phyloP scores from a whole-genome alignment of 257 asterid species.

The Ophiorrhiza pumila region DNA sequence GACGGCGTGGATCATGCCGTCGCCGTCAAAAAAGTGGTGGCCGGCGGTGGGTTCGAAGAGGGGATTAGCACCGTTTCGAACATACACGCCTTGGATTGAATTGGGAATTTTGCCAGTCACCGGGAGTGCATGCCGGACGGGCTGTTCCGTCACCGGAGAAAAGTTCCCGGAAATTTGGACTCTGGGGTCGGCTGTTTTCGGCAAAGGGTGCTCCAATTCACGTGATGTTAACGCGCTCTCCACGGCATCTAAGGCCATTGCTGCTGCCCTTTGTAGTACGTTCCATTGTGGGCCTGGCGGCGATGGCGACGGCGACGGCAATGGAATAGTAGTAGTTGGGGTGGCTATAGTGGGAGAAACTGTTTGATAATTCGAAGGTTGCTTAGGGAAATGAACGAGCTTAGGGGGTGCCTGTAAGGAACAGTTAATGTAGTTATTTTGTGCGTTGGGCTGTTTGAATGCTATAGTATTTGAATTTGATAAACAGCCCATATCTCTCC shows the following conservation, averaged over 20 bases:
- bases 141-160: conserved; percentile 87
- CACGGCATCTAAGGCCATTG: conserved; percentile 78
- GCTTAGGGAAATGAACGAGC: conserved; percentile 49
- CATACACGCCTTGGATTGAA: conserved; percentile 66
- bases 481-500: conserved; percentile 19
- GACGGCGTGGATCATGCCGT: conserved; percentile 96
- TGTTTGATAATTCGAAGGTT: conserved; percentile 30
- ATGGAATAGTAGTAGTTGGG: conserved; percentile 1
- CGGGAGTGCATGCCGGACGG: conserved; percentile 51
- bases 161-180: conserved; percentile 91
- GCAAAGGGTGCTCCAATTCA: conserved; percentile 66
- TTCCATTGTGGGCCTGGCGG: conserved; percentile 52
- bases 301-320: neutral
- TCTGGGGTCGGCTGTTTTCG: conserved; percentile 84
- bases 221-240: conserved; percentile 57
- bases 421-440: conserved; percentile 26
- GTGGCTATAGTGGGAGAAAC: conserved; percentile 15
- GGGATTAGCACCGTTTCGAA: conserved; percentile 94
- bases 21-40: conserved; percentile 97
- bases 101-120: conserved; percentile 68
- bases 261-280: conserved; percentile 65
- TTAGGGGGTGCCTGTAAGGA: conserved; percentile 54
- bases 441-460: conserved; percentile 18
- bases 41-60: conserved; percentile 83
- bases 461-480: conserved; percentile 16